A percentile compares a stretch with the other conserved stretches of the same genome.
These are phyloP conservation scores for Ascochyta fabae DNA, from an alignment of 2,329 filamentous ascomycete genomes.

Conservation along the genomic window DNA sequence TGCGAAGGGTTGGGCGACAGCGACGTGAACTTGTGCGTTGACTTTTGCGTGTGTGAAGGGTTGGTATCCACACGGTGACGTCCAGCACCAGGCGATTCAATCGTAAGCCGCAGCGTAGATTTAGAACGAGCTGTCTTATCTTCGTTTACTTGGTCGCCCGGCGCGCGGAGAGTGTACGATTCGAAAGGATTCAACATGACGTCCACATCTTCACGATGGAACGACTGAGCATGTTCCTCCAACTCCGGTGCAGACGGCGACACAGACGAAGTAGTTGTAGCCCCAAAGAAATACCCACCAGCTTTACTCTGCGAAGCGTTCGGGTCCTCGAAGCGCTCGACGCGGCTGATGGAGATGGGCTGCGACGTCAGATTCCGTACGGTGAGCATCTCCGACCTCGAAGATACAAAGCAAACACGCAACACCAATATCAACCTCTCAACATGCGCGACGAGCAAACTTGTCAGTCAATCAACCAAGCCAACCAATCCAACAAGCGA, in stretches of 20 bases:
- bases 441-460: no score
- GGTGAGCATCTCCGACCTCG: conserved; percentile 55
- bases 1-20: conserved; percentile 49
- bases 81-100: conserved; percentile 66
- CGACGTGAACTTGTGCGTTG: conserved; percentile 48
- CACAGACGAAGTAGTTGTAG: conserved; percentile 27
- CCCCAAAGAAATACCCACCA: conserved; percentile 43
- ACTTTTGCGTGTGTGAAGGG: conserved; percentile 61
- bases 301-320: conserved; percentile 49
- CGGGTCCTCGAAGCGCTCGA: conserved; percentile 74
- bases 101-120: conserved; percentile 75
- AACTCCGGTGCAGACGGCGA: conserved; percentile 52
- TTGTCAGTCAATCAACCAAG: no score
- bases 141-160: conserved; percentile 39
- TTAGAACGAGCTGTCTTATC: conserved; percentile 32
- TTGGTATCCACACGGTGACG: conserved; percentile 72
- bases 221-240: conserved; percentile 64
- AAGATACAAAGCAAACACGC: no score
- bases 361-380: conserved; percentile 83
- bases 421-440: no score
- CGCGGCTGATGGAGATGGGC: conserved; percentile 72
- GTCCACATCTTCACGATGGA: conserved; percentile 66
- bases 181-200: conserved; percentile 73
- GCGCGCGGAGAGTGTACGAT: conserved; percentile 65
- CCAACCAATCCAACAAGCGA: no score